These are phyloP conservation scores for Astragalus membranaceus DNA, from an alignment of 306 rosid species.

Conservation along the genomic window DNA sequence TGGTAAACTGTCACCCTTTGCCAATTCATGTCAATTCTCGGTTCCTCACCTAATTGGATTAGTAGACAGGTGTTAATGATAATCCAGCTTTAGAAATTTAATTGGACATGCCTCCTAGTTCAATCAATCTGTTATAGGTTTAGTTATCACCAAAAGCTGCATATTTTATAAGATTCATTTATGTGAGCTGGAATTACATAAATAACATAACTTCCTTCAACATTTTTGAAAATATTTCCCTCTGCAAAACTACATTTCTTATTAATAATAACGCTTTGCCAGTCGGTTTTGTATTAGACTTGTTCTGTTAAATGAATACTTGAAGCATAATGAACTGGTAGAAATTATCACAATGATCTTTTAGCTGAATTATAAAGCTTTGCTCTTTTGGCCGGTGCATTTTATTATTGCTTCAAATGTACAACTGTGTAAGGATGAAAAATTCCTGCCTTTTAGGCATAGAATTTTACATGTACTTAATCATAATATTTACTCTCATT, in stretches of 20 bases:
- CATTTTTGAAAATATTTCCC: not conserved
- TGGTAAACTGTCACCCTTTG: too few species aligned
- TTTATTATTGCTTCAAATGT: constrained; percentile 8
- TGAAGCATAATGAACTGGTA: not conserved
- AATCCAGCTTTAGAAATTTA: not conserved
- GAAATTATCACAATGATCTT: not conserved
- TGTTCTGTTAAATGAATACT: not conserved
- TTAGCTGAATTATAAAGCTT: not conserved
- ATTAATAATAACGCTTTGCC: not conserved
- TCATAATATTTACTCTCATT: constrained; percentile 16
- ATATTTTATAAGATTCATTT: not conserved
- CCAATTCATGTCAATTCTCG: too few species aligned
- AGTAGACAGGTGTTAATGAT: not conserved
- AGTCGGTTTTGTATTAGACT: not conserved
- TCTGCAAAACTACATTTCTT: not conserved
- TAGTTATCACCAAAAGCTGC: not conserved
- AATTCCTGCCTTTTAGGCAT: not conserved
- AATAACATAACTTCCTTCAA: not conserved
- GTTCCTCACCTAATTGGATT: not conserved
- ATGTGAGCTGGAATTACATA: not conserved
- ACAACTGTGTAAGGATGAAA: not conserved
- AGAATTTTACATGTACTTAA: not conserved
- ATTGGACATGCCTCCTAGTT: not conserved
- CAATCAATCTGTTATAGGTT: not conserved
- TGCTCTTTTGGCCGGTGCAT: not conserved